phyloP scores from a whole-genome alignment of 2,329 filamentous ascomycete genomes.

The Acrocalymma vagum region DNA sequence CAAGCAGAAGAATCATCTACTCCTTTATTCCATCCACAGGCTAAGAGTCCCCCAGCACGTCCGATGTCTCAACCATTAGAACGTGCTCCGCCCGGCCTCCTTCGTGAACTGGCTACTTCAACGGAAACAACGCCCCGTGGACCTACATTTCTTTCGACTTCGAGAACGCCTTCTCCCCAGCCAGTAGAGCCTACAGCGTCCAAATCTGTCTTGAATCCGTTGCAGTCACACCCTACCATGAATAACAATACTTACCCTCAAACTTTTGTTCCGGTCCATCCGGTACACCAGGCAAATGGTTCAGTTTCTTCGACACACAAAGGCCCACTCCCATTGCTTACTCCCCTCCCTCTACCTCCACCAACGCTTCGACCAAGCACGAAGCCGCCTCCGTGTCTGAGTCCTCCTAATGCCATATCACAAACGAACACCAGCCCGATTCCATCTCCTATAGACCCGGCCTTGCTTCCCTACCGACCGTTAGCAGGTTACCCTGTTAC shows the following conservation, averaged over 20 bases:
- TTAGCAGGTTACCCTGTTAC: no score
- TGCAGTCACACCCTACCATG: constrained; percentile 30
- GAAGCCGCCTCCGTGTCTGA: constrained; percentile 38
- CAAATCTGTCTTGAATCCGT: constrained; percentile 31
- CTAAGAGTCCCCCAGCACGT: constrained; percentile 14
- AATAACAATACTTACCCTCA: constrained; percentile 23
- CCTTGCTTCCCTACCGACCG: no score
- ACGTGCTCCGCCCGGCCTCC: constrained; percentile 16
- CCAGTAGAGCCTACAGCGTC: constrained; percentile 34
- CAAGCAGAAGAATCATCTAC: constrained; percentile 13
- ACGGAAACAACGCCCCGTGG: constrained; percentile 26
- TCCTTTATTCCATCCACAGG: constrained; percentile 27
- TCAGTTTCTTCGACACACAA: constrained; percentile 19
- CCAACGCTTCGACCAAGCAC: constrained; percentile 43
- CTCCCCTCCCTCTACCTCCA: constrained; percentile 43
- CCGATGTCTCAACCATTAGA: constrained; percentile 31
- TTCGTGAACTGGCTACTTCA: constrained; percentile 22
- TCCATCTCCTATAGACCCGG: constrained; percentile 7
- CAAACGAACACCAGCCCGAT: constrained; percentile 36
- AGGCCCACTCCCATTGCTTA: constrained; percentile 30
- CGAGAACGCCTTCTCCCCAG: constrained; percentile 44
- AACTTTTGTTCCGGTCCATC: constrained; percentile 31
- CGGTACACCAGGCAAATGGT: constrained; percentile 21
- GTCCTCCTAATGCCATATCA: constrained; percentile 41
- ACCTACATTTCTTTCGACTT: constrained; percentile 43